Evolutionary conservation across 495 filamentous ascomycete species (phyloP).

Genomic region (Trichocladium antarcticum): DNA sequence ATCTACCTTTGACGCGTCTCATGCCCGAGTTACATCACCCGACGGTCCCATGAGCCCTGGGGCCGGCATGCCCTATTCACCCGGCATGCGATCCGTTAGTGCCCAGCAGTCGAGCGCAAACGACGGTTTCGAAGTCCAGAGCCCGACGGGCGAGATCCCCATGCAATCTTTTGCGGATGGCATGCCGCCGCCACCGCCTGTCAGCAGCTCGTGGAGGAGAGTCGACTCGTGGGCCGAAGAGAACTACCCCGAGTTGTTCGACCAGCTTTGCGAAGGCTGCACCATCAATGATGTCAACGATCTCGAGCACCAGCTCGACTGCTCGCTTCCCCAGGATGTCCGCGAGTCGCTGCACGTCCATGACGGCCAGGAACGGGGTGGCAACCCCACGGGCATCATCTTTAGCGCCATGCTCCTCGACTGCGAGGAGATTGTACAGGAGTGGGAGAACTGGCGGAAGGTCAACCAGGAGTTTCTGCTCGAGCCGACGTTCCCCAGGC

Average conservation of each 20-base stretch:
- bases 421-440: slow-evolving; percentile 95
- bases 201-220: slow-evolving; percentile 79
- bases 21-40: slow-evolving; percentile 39
- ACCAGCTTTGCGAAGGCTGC: slow-evolving; percentile 83
- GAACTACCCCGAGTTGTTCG: slow-evolving; percentile 87
- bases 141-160: slow-evolving; percentile 69
- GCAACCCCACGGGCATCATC: slow-evolving; percentile 80
- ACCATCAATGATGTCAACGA: slow-evolving; percentile 95
- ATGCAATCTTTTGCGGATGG: slow-evolving; percentile 95
- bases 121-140: slow-evolving; percentile 55
- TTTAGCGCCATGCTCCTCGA: slow-evolving; percentile 93
- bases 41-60: slow-evolving; percentile 14
- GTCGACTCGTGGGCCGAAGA: slow-evolving; percentile 91
- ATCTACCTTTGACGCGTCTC: slow-evolving; percentile 34
- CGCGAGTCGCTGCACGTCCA: slow-evolving; percentile 84
- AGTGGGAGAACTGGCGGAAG: slow-evolving; percentile 91
- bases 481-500: slow-evolving; percentile 42
- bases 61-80: slow-evolving; percentile 67
- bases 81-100: slow-evolving; percentile 68
- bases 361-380: slow-evolving; percentile 92
- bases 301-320: slow-evolving; percentile 90
- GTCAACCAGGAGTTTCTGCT: slow-evolving; percentile 83
- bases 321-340: slow-evolving; percentile 84
- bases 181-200: slow-evolving; percentile 76
- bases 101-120: slow-evolving; percentile 49